phyloP scores from a whole-genome alignment of 1,284 basidiomycete species.

The Porphyrellus sp. region DNA sequence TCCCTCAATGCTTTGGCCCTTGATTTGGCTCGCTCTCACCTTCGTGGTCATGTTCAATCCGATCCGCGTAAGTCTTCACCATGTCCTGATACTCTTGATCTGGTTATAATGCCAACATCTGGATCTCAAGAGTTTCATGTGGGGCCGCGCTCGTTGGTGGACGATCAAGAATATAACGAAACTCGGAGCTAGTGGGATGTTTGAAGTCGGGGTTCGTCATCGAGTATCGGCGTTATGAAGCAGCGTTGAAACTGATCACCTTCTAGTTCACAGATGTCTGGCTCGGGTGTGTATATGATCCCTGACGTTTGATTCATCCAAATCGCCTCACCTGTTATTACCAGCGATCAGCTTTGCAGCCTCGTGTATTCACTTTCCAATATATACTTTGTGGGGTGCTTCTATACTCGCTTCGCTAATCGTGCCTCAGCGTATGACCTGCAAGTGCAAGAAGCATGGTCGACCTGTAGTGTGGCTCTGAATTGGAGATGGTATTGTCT shows the following conservation, averaged over 20 bases:
- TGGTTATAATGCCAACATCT: not conserved
- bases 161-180: constrained; percentile 61
- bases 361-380: constrained; percentile 73
- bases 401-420: constrained; percentile 44
- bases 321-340: constrained; percentile 12
- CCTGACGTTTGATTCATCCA: constrained; percentile 19
- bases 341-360: constrained; percentile 80
- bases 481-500: constrained; percentile 60
- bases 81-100: not conserved
- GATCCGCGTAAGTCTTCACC: constrained; percentile 53
- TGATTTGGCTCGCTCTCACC: constrained; percentile 77
- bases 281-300: constrained; percentile 68
- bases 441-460: constrained; percentile 23
- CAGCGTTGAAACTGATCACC: not conserved
- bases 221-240: not conserved
- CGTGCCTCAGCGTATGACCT: constrained; percentile 7
- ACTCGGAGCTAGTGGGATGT: constrained; percentile 68
- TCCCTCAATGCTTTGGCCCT: constrained; percentile 64
- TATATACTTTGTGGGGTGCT: constrained; percentile 72
- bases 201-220: constrained; percentile 66
- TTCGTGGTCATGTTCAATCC: constrained; percentile 72
- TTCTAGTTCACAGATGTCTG: constrained; percentile 75
- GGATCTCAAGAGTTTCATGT: constrained; percentile 24
- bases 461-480: constrained; percentile 12
- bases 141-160: constrained; percentile 66